Evolutionary conservation across 768 basidiomycete species (phyloP), one percentile per base, ranked within the genome.

Genomic region (Psilocybe cyanescens): DNA sequence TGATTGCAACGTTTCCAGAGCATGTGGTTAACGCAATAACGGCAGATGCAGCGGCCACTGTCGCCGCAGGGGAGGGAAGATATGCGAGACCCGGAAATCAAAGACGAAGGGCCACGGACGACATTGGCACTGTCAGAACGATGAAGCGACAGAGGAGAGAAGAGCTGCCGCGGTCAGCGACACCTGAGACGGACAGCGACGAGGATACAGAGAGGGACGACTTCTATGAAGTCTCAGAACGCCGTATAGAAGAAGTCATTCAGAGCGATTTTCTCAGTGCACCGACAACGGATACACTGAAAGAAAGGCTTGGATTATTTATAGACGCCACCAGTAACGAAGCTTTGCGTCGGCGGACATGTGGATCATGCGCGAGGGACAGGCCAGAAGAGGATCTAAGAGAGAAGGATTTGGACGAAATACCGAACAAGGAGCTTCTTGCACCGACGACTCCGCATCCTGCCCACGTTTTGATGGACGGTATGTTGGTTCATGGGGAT

Each of bases 301-400:
- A 52, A n/a, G 44, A 48, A n/a, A 30, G 30, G 8, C 19, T n/a
- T n/a, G 19, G 24, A 3, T 4, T 11, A 19, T 63, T 63, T 19
- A 63, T 63, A 28, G 53, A 63, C 3, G 57, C 52, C 3, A 59
- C 57, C 2, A 24, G 33, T 1, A 63, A 59, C 35, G 7, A 31
- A 12, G 57, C 53, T 11, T n/a, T 63, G 46, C 37, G 39, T 1
- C 14, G 7, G 1, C 5, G 29, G 19, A 11, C 37, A 3, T 63
- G 62, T 29, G 57, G 44, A 6, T 29, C 28, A 3, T 63, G 62
- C 19, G 57, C 62, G 3, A 47, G 62, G 24, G 45, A 50, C 4
- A 41, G 31, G 5, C 3, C 7, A 6, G 14, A 3, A 2, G 37
- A 14, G 11, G 33, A 58, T 4, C 11, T 59, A 6, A 24, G 16